These are phyloP conservation scores for Angomonas deanei DNA, from an alignment of 208 protist species.

Conservation along the genomic window DNA sequence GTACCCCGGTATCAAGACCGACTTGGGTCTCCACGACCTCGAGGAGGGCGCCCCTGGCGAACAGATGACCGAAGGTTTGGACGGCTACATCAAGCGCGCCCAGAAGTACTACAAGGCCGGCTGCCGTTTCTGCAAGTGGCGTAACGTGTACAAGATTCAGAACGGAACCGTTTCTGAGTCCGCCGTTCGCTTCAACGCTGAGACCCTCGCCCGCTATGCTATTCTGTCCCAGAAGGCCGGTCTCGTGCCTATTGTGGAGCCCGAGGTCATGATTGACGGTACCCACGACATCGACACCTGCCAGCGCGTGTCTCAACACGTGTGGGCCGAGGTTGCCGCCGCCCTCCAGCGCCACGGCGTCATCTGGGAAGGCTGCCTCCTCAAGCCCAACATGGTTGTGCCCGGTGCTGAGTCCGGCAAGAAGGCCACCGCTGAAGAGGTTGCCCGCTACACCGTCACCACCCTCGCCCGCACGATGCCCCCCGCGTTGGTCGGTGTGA, in stretches of 20 bases:
- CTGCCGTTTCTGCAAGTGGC: conserved; percentile 97
- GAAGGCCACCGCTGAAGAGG: conserved; percentile 67
- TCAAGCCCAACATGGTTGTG: conserved; percentile 98
- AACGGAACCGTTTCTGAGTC: conserved; percentile 86
- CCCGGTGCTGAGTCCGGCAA: conserved; percentile 72
- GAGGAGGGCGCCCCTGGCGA: conserved; percentile 88
- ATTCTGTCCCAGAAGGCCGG: conserved; percentile 94
- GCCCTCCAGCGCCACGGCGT: conserved; percentile 93
- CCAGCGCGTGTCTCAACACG: conserved; percentile 80
- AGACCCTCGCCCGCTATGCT: conserved; percentile 93
- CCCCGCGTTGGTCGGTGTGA: conserved; percentile 91
- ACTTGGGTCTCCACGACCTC: conserved; percentile 77
- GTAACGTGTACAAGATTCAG: conserved; percentile 92
- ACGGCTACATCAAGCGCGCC: conserved; percentile 87
- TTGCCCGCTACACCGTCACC: conserved; percentile 86
- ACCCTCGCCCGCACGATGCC: conserved; percentile 91
- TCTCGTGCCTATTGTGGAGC: conserved; percentile 97
- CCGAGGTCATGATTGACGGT: conserved; percentile 96
- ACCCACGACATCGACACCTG: conserved; percentile 89
- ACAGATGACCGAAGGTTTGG: conserved; percentile 93
- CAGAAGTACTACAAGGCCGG: conserved; percentile 93
- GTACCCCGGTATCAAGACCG: conserved; percentile 94
- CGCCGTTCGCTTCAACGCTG: conserved; percentile 90
- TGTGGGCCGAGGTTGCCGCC: conserved; percentile 64
- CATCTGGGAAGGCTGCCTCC: conserved; percentile 91